Percentiles rank a stretch among this genome's conserved stretches.
These are phyloP conservation scores for Nigrograna mackinnonii DNA, from an alignment of 2,329 filamentous ascomycete species.

Conservation along the genomic window DNA sequence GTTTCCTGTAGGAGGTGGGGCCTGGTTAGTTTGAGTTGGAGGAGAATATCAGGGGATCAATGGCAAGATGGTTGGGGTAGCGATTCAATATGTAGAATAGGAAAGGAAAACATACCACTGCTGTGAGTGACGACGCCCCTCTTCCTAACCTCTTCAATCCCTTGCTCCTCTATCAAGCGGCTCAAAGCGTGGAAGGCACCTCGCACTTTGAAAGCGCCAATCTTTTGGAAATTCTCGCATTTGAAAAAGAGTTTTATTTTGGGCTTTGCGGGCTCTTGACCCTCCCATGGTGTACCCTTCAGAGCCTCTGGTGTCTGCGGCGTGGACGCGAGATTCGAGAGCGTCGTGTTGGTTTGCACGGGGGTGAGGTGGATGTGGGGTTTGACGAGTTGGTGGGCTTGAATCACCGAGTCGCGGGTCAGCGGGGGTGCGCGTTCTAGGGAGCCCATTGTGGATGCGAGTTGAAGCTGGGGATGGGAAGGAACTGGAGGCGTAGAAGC, in stretches of 20 bases:
- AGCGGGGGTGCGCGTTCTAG: no score
- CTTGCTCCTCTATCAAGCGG: slow-evolving; percentile 64
- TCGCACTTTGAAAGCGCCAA: slow-evolving; percentile 90
- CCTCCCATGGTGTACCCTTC: slow-evolving; percentile 60
- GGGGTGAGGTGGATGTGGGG: slow-evolving; percentile 82
- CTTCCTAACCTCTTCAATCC: slow-evolving; percentile 48
- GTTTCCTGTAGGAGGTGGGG: slow-evolving; percentile 80
- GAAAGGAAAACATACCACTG: slow-evolving; percentile 64
- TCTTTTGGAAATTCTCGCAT: slow-evolving; percentile 88
- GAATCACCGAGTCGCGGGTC: slow-evolving; percentile 70
- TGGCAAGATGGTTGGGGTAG: no score
- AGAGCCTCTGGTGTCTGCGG: slow-evolving; percentile 62
- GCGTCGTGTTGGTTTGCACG: slow-evolving; percentile 76
- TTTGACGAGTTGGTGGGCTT: slow-evolving; percentile 74
- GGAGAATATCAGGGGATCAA: no score
- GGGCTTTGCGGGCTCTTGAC: slow-evolving; percentile 63
- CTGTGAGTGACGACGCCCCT: slow-evolving; percentile 88
- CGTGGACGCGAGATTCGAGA: slow-evolving; percentile 74
- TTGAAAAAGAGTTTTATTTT: slow-evolving; percentile 85
- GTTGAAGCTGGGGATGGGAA: no score
- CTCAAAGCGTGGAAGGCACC: slow-evolving; percentile 88
- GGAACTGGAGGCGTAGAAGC: no score
- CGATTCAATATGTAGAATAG: no score
- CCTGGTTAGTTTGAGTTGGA: no score
- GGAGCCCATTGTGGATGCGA: no score